These are phyloP conservation scores for Raphanus sativus DNA, from an alignment of 345 rosid species.

Conservation along the genomic window DNA sequence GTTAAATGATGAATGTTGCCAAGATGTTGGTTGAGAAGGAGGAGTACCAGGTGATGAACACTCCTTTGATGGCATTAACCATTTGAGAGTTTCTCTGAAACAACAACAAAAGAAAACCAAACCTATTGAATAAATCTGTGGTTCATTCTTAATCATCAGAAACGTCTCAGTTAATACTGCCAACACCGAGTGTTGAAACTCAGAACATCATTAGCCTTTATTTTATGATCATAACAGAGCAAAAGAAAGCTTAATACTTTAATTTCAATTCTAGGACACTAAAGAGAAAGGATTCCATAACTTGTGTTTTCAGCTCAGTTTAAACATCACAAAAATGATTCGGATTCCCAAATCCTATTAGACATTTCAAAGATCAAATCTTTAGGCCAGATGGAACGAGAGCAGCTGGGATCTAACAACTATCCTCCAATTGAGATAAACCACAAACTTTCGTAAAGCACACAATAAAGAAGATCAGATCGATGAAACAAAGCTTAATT, in stretches of 20 bases:
- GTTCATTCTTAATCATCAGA: not conserved
- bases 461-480: conserved; percentile 2
- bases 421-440: not conserved
- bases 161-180: not conserved
- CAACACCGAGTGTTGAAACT: not conserved
- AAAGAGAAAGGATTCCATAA: not conserved
- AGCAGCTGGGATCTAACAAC: not conserved
- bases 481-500: not conserved
- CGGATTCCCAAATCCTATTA: not conserved
- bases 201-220: not conserved
- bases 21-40: not conserved
- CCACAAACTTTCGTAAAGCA: not conserved
- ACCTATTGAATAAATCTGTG: not conserved
- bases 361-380: too few species aligned
- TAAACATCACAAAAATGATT: not conserved
- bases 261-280: not conserved
- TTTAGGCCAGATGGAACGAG: not conserved
- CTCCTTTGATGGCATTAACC: conserved; percentile 89
- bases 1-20: not conserved
- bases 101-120: not conserved
- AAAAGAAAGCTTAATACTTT: not conserved
- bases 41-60: conserved; percentile 67
- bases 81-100: conserved; percentile 34
- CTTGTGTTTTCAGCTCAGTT: not conserved
- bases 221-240: not conserved